These are phyloP conservation scores for Fusarium tupiense DNA, from an alignment of 2,329 filamentous ascomycete genomes.

Conservation along the genomic window DNA sequence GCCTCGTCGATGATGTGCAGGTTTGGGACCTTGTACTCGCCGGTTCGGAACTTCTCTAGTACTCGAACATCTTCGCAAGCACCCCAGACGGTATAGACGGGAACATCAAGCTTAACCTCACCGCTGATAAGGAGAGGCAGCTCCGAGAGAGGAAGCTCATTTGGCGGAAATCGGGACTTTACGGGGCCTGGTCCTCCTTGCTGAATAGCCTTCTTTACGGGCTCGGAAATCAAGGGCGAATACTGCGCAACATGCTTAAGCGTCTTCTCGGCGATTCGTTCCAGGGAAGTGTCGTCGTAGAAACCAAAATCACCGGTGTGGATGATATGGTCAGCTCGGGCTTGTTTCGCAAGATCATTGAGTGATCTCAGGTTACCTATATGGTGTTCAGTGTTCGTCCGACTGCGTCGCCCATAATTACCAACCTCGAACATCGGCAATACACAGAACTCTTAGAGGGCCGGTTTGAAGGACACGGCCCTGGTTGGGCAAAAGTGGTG, in stretches of 20 bases:
- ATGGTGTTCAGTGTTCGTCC: slow-evolving; percentile 22
- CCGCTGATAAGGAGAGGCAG: slow-evolving; percentile 88
- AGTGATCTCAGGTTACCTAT: slow-evolving; percentile 93
- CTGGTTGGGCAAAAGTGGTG: slow-evolving; percentile 73
- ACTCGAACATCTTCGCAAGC: slow-evolving; percentile 98
- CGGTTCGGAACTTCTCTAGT: slow-evolving; percentile 94
- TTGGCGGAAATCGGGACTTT: slow-evolving; percentile 83
- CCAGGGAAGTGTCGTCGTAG: slow-evolving; percentile 95
- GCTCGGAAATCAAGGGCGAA: slow-evolving; percentile 89
- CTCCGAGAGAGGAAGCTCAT: slow-evolving; percentile 91
- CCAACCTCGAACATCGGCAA: slow-evolving; percentile 77
- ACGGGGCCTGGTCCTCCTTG: slow-evolving; percentile 77
- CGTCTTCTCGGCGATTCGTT: slow-evolving; percentile 98
- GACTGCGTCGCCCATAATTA: slow-evolving; percentile 21
- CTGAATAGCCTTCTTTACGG: slow-evolving; percentile 73
- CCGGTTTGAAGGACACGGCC: slow-evolving; percentile 73
- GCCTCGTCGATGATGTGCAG: slow-evolving; percentile 99
- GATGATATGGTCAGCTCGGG: slow-evolving; percentile 95
- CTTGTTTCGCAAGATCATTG: slow-evolving; percentile 95
- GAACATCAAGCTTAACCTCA: slow-evolving; percentile 90
- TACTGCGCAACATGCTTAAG: slow-evolving; percentile 99
- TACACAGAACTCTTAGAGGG: slow-evolving; percentile 73
- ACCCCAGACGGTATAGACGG: slow-evolving; percentile 98
- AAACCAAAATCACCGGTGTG: slow-evolving; percentile 99
- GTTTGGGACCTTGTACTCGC: slow-evolving; percentile 97